These are phyloP conservation scores for Yamadazyma conglobata DNA, from an alignment of 1,139 yeast species.

Conservation along the genomic window DNA sequence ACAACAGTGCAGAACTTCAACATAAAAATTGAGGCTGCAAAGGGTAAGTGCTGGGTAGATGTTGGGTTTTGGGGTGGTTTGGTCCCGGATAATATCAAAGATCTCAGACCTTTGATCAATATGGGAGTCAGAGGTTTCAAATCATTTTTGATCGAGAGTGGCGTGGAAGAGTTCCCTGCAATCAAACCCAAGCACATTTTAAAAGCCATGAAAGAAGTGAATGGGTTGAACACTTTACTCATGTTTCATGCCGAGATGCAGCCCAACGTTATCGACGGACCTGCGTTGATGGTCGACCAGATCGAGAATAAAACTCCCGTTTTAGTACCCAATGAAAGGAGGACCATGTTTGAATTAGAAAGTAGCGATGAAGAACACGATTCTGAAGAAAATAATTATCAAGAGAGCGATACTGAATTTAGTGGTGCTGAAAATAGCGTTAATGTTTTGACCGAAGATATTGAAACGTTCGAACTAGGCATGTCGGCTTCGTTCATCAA, in stretches of 20 bases:
- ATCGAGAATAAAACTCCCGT: conserved; percentile 21
- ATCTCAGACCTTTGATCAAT: conserved; percentile 67
- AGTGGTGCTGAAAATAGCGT: conserved; percentile 5
- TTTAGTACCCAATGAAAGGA: conserved; percentile 21
- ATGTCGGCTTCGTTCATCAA: conserved; percentile 45
- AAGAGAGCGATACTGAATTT: conserved; percentile 8
- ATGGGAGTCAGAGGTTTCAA: conserved; percentile 92
- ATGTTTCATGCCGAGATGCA: conserved; percentile 96
- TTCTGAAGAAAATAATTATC: neutral
- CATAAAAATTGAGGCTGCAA: conserved; percentile 72
- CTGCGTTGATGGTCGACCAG: conserved; percentile 19
- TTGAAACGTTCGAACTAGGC: conserved; percentile 40
- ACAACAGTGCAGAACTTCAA: conserved; percentile 77
- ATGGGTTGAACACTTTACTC: conserved; percentile 62
- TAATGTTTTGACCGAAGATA: conserved; percentile 15
- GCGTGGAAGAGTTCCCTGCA: conserved; percentile 92
- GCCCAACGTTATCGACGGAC: conserved; percentile 29
- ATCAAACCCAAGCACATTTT: conserved; percentile 60
- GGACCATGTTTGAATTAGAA: conserved; percentile 19
- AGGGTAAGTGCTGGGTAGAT: conserved; percentile 84
- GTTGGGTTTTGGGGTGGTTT: conserved; percentile 97
- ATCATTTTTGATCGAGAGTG: conserved; percentile 86
- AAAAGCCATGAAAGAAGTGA: conserved; percentile 59
- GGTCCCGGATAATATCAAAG: conserved; percentile 69
- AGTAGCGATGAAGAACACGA: conserved; percentile 14